Percentiles rank a stretch among this genome's conserved stretches.
These are phyloP conservation scores for Warburgia ugandensis DNA, from an alignment of 164 flowering plant species.

Conservation along the genomic window DNA sequence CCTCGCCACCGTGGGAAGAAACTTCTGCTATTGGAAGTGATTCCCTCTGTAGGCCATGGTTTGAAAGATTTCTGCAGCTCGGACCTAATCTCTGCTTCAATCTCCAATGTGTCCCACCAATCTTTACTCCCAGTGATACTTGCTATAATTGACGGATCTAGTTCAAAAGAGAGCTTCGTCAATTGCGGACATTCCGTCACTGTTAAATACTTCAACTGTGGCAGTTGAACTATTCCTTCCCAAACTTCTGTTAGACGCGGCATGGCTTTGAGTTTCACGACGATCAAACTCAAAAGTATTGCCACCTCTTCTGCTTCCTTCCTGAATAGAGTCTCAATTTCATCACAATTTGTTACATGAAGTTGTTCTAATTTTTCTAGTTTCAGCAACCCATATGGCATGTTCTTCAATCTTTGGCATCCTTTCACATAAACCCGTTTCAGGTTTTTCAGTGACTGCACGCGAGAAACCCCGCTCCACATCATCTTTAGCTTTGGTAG, in stretches of 20 bases:
- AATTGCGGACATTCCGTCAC: slow-evolving; percentile 1
- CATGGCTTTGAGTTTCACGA: neutral
- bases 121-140: neutral
- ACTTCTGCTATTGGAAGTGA: no score
- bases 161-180: neutral
- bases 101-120: slow-evolving; percentile 2
- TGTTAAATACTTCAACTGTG: neutral
- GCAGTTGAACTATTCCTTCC: slow-evolving; percentile 2
- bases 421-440: neutral
- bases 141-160: neutral
- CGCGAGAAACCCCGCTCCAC: neutral
- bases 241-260: slow-evolving; percentile 1
- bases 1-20: neutral
- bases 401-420: neutral
- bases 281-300: neutral
- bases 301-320: slow-evolving; percentile 1
- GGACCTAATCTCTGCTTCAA: neutral
- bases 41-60: slow-evolving; percentile 3
- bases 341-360: neutral
- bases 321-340: neutral
- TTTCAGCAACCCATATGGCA: slow-evolving; percentile 2
- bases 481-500: slow-evolving; percentile 1
- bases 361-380: slow-evolving; percentile 4
- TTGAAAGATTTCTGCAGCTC: slow-evolving; percentile 2
- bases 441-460: neutral